Evolutionary conservation across 352 stramenopile genomes (phyloP).

Genomic region (Phytophthora quininea): DNA sequence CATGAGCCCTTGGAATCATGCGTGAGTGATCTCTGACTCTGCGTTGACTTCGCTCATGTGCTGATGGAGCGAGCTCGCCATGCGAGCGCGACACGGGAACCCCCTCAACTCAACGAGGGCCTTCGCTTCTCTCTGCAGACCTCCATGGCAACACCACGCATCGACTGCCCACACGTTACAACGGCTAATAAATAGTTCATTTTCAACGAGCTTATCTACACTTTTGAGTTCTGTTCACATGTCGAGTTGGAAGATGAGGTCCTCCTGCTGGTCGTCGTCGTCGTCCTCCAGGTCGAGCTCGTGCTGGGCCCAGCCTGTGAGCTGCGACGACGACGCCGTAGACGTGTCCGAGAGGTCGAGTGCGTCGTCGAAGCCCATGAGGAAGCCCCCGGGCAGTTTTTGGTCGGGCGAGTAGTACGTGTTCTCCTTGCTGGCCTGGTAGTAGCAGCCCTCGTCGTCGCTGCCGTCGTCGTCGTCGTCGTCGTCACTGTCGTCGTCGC

Average conservation of each 20-base stretch:
- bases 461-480: constrained; percentile 28
- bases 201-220: constrained; percentile 20
- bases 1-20: neutral
- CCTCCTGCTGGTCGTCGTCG: constrained; percentile 17
- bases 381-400: constrained; percentile 20
- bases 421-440: constrained; percentile 39
- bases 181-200: constrained; percentile 31
- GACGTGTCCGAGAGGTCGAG: constrained; percentile 46
- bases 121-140: neutral
- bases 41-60: neutral
- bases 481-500: constrained; percentile 22
- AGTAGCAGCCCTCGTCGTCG: constrained; percentile 37
- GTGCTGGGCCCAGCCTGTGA: constrained; percentile 17
- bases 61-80: neutral
- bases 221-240: constrained; percentile 25
- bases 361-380: constrained; percentile 14
- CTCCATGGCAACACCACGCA: neutral
- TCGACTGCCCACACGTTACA: neutral
- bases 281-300: constrained; percentile 19
- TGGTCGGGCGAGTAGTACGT: constrained; percentile 45
- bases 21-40: neutral
- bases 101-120: neutral
- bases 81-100: neutral
- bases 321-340: constrained; percentile 39
- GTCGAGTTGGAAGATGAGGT: constrained; percentile 51